Evolutionary conservation across 345 rosid species (phyloP).

Genomic region (Iberis pinnata): DNA sequence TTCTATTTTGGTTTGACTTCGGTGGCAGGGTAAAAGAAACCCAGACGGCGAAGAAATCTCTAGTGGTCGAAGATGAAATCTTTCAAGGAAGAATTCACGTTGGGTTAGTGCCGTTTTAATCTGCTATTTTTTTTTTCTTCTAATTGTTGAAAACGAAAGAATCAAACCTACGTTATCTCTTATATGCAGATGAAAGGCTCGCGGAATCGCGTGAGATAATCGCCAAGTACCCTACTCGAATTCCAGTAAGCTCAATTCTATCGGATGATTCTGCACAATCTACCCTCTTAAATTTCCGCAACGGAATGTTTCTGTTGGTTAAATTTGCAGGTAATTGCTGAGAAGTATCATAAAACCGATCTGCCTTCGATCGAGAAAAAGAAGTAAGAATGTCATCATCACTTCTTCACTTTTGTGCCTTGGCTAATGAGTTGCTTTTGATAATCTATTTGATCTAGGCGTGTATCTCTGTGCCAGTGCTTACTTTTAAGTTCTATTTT

Average conservation of each 20-base stretch:
- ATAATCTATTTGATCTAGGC: not conserved
- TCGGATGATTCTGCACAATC: no score
- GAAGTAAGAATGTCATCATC: slow-evolving; percentile 37
- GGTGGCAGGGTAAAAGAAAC: no score
- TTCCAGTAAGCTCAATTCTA: slow-evolving; percentile 21
- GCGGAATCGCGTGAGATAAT: slow-evolving; percentile 25
- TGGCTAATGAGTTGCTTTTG: not conserved
- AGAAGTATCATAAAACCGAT: slow-evolving; percentile 61
- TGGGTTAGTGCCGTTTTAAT: slow-evolving; percentile 12
- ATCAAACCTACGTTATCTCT: not conserved
- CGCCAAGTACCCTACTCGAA: slow-evolving; percentile 32
- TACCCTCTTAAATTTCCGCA: not conserved
- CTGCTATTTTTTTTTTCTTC: not conserved
- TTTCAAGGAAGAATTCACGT: slow-evolving; percentile 25
- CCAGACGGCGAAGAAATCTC: slow-evolving; percentile 13
- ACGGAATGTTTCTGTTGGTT: not conserved
- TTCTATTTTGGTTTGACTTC: no score
- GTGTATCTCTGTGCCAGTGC: no score
- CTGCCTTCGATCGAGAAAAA: slow-evolving; percentile 58
- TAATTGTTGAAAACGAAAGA: not conserved
- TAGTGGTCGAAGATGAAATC: slow-evolving; percentile 25
- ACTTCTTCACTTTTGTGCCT: not conserved
- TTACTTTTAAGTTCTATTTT: no score
- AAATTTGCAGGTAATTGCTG: slow-evolving; percentile 58
- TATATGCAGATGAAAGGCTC: slow-evolving; percentile 21